phyloP scores from a whole-genome alignment of 768 basidiomycete genomes.

The Trametes gibbosa region DNA sequence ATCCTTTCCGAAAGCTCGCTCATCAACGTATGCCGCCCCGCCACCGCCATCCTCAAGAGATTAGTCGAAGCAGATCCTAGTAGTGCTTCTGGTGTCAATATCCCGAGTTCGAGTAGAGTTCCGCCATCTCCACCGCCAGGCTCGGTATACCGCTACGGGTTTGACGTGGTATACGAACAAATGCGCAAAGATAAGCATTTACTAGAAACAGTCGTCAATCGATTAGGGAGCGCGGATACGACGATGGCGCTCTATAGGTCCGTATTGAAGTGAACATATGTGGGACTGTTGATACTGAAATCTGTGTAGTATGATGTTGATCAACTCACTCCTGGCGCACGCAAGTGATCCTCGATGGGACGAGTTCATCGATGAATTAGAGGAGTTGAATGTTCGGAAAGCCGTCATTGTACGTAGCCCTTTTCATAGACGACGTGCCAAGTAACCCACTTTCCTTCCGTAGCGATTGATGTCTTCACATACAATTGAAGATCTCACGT shows the following conservation, averaged over 20 bases:
- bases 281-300: conserved; percentile 11
- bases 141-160: conserved; percentile 84
- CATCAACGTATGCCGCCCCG: conserved; percentile 90
- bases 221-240: conserved; percentile 79
- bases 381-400: conserved; percentile 73
- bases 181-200: conserved; percentile 71
- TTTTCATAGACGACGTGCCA: not conserved
- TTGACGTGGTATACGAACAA: conserved; percentile 76
- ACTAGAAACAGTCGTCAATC: conserved; percentile 78
- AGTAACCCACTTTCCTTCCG: not conserved
- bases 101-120: conserved; percentile 58
- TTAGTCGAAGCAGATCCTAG: conserved; percentile 84
- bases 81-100: conserved; percentile 55
- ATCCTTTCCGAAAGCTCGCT: conserved; percentile 75
- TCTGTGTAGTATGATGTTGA: conserved; percentile 75
- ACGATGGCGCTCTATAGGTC: conserved; percentile 84
- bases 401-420: conserved; percentile 67
- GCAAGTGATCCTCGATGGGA: conserved; percentile 79
- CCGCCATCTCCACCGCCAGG: conserved; percentile 55
- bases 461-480: conserved; percentile 84
- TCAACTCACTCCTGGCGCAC: conserved; percentile 80
- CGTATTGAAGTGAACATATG: conserved; percentile 17
- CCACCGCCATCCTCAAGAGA: conserved; percentile 85
- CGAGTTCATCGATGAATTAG: conserved; percentile 71
- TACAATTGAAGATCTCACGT: conserved; percentile 77